phyloP scores from a whole-genome alignment of 2,329 filamentous ascomycete genomes.

The Alternaria brassicicola region DNA sequence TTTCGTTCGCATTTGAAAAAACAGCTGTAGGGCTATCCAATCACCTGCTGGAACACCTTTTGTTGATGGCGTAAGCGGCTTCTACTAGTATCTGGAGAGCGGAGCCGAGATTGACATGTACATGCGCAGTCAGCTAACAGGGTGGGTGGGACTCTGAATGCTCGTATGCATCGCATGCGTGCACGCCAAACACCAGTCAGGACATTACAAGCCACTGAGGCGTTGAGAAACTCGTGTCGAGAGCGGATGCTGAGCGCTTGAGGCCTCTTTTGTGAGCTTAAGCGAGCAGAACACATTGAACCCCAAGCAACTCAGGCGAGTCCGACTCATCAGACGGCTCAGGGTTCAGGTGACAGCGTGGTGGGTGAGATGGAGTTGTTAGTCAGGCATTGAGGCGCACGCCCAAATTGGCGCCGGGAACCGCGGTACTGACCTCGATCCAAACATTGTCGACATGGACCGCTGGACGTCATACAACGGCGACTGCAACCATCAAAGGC shows the following conservation, averaged over 20 bases:
- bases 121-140: neutral
- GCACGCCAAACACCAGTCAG: neutral
- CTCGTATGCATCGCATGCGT: neutral
- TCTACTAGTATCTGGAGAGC: neutral
- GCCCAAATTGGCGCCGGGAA: conserved; percentile 9
- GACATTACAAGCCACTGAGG: conserved; percentile 1
- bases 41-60: neutral
- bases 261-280: neutral
- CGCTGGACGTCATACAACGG: neutral
- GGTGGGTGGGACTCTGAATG: neutral
- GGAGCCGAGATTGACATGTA: neutral
- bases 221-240: neutral
- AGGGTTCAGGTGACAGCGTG: conserved; percentile 26
- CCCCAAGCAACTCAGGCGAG: conserved; percentile 1
- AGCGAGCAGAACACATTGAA: neutral
- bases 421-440: neutral
- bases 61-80: neutral
- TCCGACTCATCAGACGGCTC: conserved; percentile 11
- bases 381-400: conserved; percentile 36
- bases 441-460: neutral
- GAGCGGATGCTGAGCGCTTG: conserved; percentile 5
- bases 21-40: neutral
- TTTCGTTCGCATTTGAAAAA: conserved; percentile 1
- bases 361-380: conserved; percentile 32
- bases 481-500: neutral